These are phyloP conservation scores for Botryosphaeria dothidea DNA, from an alignment of 2,329 filamentous ascomycete genomes.

Conservation along the genomic window DNA sequence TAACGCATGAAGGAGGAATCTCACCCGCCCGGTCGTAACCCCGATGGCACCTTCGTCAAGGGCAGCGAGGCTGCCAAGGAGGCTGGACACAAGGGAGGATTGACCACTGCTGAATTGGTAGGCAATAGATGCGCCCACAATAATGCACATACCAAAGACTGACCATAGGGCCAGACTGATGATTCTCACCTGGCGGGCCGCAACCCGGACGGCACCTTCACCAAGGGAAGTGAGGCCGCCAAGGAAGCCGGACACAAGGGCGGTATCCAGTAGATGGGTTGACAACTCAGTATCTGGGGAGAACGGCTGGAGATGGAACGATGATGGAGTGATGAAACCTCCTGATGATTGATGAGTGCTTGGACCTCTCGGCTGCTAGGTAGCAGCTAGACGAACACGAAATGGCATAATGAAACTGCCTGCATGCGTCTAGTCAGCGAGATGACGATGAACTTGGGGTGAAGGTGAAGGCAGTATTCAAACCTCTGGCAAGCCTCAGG, in stretches of 20 bases:
- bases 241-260: constrained; percentile 39
- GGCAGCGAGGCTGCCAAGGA: constrained; percentile 40
- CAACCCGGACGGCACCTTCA: constrained; percentile 42
- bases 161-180: not conserved
- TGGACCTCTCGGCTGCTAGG: not conserved
- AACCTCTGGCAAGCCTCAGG: not conserved
- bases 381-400: not conserved
- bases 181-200: constrained; percentile 22
- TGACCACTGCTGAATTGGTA: constrained; percentile 28
- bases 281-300: not conserved
- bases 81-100: constrained; percentile 38
- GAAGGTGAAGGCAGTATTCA: not conserved
- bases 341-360: not conserved
- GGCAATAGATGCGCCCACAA: not conserved
- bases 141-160: not conserved
- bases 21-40: constrained; percentile 32
- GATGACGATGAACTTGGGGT: not conserved
- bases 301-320: not conserved
- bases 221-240: constrained; percentile 38
- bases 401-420: constrained; percentile 5
- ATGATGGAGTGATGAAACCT: not conserved
- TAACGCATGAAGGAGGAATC: not conserved
- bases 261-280: constrained; percentile 23
- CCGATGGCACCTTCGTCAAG: constrained; percentile 41
- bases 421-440: not conserved